Percentiles rank a stretch among this genome's conserved stretches.
Conservation (phyloP, 2,329 filamentous ascomycete species). For the Pseudogymnoascus sp. region DNA sequence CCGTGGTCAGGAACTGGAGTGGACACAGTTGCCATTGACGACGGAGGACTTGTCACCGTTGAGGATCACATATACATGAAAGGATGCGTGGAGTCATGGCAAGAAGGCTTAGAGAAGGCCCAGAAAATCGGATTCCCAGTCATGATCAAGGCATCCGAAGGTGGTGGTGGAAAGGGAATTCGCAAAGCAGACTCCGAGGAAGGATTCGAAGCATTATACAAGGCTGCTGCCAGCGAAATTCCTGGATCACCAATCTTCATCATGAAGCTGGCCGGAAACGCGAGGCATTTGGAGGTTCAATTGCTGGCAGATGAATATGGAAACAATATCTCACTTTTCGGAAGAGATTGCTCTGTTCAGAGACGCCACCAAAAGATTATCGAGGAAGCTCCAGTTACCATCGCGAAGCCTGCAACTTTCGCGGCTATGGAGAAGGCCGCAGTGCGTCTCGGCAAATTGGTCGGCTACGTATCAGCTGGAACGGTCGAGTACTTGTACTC, state of each 20-base stretch:
- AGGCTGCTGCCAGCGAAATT: constrained; percentile 93
- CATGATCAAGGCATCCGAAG: constrained; percentile 99
- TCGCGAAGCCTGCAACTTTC: constrained; percentile 84
- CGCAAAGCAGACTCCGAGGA: constrained; percentile 85
- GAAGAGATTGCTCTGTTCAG: constrained; percentile 97
- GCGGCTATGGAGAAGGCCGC: constrained; percentile 94
- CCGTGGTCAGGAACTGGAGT: constrained; percentile 98
- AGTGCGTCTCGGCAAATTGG: constrained; percentile 84
- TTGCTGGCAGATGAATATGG: constrained; percentile 97
- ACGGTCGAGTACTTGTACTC: constrained; percentile 99
- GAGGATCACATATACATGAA: constrained; percentile 76
- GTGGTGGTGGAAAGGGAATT: constrained; percentile 98
- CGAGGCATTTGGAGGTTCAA: constrained; percentile 94
- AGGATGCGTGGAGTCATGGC: constrained; percentile 82
- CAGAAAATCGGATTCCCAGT: constrained; percentile 93
- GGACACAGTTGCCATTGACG: constrained; percentile 69
- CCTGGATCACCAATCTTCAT: constrained; percentile 99
- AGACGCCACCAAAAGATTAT: constrained; percentile 99
- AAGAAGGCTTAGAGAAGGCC: constrained; percentile 84
- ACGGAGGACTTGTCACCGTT: constrained; percentile 85
- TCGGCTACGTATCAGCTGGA: constrained; percentile 97
- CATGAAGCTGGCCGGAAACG: constrained; percentile 98
- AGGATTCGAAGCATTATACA: constrained; percentile 80
- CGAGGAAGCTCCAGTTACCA: constrained; percentile 95
- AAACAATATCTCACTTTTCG: constrained; percentile 98